Evolutionary conservation across 495 filamentous ascomycete species (phyloP), one percentile per base, ranked within the genome.

Genomic region (Saxispiralis lemnorum): DNA sequence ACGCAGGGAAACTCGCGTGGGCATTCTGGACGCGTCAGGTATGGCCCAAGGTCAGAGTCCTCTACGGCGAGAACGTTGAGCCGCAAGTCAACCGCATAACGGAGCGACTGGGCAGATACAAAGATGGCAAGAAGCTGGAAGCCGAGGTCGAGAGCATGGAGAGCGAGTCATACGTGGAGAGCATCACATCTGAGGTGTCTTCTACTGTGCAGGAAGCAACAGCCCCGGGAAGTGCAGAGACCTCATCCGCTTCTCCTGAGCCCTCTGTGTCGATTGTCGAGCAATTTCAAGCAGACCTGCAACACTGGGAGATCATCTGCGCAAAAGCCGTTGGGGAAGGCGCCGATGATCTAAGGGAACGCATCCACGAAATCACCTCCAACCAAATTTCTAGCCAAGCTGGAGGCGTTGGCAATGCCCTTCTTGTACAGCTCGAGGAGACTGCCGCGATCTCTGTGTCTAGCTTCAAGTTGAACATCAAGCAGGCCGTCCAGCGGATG

Each of bases 11-110:
- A 12, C 74, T 72, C 24, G 70, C 67, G 1, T 69, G 71, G 38
- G 59, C 69, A n/a, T 82, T 93, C 51, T 63, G 83, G 11, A 74
- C 80, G 39, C 68, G 73, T 35, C 81, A 72, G 1, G 53, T 93
- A 11, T 89, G 81, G 80, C 86, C 86, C 7, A 75, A 76, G 51
- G 17, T 95, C 6, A 70, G 78, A 20, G 70, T 83, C 18, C 61
- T 93, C 10, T 95, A 93, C 51, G 77, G 78, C 28, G 75, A 89
- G 56, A 89, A 88, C 51, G 88, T 99, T 7, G 86, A 95, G 62
- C 92, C 92, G 10, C 89, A 99, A 57, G 69, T 99, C 0, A 73
- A 89, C 38, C 81, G 84, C 49, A 96, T 99, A 48, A 77, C 83
- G 12, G 80, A 95, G 63, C 72, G 88, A 9, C 70, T 97, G 13